Percentiles rank a stretch among this genome's conserved stretches.
phyloP scores from a whole-genome alignment of 495 filamentous ascomycete species.

The Tuber brumale region DNA sequence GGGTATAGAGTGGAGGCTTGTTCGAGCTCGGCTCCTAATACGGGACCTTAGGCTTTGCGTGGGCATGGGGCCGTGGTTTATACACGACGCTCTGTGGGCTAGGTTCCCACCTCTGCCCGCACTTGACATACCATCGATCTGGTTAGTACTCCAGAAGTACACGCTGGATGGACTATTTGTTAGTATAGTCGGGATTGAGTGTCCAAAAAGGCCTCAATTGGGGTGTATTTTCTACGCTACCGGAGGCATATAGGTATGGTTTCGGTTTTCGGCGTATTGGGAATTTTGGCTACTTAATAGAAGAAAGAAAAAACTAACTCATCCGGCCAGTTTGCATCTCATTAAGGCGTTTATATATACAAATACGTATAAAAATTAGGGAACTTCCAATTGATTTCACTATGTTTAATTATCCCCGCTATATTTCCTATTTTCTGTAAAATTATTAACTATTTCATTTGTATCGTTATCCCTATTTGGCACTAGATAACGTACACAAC shows the following conservation, averaged over 20 bases:
- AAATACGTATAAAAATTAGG: background rate
- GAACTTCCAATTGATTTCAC: background rate
- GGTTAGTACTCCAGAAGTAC: no score
- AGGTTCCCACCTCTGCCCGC: background rate
- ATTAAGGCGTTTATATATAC: background rate
- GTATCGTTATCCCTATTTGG: background rate
- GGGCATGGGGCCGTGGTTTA: background rate
- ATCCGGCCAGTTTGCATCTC: background rate
- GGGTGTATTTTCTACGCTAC: background rate
- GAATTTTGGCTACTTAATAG: background rate
- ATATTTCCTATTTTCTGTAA: background rate
- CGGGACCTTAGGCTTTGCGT: background rate
- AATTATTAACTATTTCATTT: background rate
- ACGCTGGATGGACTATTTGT: background rate
- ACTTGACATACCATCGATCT: background rate
- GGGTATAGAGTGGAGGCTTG: background rate
- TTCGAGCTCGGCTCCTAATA: background rate
- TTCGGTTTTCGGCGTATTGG: background rate
- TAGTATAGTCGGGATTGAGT: background rate
- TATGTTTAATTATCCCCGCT: background rate
- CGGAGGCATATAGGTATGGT: background rate
- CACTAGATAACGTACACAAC: background rate
- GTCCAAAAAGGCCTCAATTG: background rate
- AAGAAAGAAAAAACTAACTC: background rate
- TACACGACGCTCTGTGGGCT: background rate